Evolutionary conservation across 139 green algal genomes (phyloP).

Genomic region (Desmodesmus armatus): DNA sequence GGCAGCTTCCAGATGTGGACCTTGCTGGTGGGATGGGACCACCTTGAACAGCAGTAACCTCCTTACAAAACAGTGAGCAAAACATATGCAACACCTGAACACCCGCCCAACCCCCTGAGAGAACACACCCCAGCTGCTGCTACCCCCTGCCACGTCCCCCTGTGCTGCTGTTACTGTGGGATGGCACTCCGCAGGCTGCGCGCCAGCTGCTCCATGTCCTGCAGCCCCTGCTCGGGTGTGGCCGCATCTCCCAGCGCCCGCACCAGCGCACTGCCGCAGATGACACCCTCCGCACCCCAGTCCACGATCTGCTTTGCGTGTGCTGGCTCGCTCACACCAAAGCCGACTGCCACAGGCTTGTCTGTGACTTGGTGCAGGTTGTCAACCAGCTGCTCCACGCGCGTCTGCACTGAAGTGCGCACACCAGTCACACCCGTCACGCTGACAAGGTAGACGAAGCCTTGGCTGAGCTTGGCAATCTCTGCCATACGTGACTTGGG

Average conservation of each 20-base stretch:
- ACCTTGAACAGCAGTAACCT: no score
- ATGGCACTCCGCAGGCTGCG: constrained; percentile 58
- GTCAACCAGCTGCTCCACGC: constrained; percentile 88
- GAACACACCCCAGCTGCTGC: no score
- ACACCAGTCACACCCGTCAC: constrained; percentile 94
- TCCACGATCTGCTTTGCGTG: constrained; percentile 84
- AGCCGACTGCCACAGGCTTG: constrained; percentile 93
- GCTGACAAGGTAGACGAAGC: constrained; percentile 99
- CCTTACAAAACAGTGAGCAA: no score
- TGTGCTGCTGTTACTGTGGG: no score
- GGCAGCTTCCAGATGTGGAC: no score
- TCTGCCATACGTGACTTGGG: constrained; percentile 73
- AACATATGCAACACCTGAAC: no score
- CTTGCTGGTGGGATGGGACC: no score
- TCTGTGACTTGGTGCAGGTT: constrained; percentile 82
- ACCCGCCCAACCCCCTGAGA: no score
- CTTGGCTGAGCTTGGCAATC: constrained; percentile 89
- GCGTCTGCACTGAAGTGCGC: constrained; percentile 63
- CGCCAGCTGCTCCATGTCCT: constrained; percentile 72
- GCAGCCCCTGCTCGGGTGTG: constrained; percentile 68
- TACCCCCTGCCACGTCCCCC: no score
- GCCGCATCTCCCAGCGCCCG: constrained; percentile 84
- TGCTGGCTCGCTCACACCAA: constrained; percentile 93
- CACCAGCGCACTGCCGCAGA: constrained; percentile 95
- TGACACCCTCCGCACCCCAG: constrained; percentile 98